Evolutionary conservation across 129 eudicot species (phyloP), one percentile per base, ranked within the genome.

Genomic region (Flaveria robusta): DNA sequence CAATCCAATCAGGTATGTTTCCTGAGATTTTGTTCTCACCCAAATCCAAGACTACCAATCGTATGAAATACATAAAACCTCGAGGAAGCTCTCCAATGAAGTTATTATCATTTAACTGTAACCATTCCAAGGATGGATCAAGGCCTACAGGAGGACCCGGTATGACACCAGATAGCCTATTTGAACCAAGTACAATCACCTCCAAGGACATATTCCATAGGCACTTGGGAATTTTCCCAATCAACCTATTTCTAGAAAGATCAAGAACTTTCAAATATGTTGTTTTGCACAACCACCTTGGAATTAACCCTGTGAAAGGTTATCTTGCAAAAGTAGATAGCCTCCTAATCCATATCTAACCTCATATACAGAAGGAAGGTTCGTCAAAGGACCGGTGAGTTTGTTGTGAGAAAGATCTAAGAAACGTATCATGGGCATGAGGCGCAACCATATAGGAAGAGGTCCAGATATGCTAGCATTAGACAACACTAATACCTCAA

Each of bases 171-270:
- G 41, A 19, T 11, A 85, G 15, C 9, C 10, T 27, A 39, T 85
- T 82, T 62, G 77, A 69, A 2, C 24, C 41, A 13, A 85, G 31
- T 12, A 62, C 1, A 9, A 82, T 76, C 20, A 26, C 20, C 0
- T 1, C 0, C 56, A 85, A 37, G 3, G 29, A 2, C 13, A 70
- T 14, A 29, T 70, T 18, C 60, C 22, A 66, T 41, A 69, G 55
- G 46, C 88, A 85, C 15, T 54, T 24, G 9, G 86, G 85, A 63
- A 85, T 55, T 54, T 49, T 73, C 24, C 86, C 81, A 1, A 76
- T 7, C 9, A 85, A 55, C 50, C 16, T 59, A 29, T 81, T 85
- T 19, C 60, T 56, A 0, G 79, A 77, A 19, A 81, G 67, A 66
- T 74, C 85, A 13, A 81, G 70, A 34, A 67, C 4, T 20, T 1